Evolutionary conservation across 108 stramenopile species (phyloP).

Genomic region (Heterococcus sp.): DNA sequence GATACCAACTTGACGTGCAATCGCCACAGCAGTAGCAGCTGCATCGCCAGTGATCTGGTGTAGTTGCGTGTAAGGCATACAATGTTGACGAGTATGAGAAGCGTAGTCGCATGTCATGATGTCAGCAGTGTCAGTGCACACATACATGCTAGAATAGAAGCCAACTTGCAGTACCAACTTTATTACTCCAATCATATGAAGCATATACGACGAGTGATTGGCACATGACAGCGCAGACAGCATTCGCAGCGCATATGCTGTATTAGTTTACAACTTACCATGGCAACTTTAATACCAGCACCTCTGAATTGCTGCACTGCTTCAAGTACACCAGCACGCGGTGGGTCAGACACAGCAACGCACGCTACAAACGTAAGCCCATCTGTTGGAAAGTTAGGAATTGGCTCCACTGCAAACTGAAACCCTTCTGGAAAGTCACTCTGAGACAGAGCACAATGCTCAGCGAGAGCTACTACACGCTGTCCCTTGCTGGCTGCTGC

Average conservation of each 20-base stretch:
- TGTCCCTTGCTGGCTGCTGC: neutral
- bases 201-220: too few relatives aligned
- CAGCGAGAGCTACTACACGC: neutral
- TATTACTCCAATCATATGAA: too few relatives aligned
- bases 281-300: neutral
- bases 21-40: slow-evolving; percentile 3
- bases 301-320: neutral
- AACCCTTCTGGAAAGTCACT: neutral
- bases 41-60: slow-evolving; percentile 3
- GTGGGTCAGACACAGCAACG: neutral
- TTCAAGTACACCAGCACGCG: neutral
- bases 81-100: too few relatives aligned
- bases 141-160: too few relatives aligned
- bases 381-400: neutral
- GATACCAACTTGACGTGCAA: slow-evolving; percentile 4
- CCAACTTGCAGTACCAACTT: too few relatives aligned
- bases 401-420: neutral
- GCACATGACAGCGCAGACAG: too few relatives aligned
- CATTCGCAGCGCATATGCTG: too few relatives aligned
- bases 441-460: neutral
- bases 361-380: neutral
- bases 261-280: too few relatives aligned
- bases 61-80: too few relatives aligned
- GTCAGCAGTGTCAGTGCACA: too few relatives aligned
- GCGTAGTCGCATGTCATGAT: too few relatives aligned